These are phyloP conservation scores for Talaromyces sp. DNA, from an alignment of 2,329 filamentous ascomycete species.

Conservation along the genomic window DNA sequence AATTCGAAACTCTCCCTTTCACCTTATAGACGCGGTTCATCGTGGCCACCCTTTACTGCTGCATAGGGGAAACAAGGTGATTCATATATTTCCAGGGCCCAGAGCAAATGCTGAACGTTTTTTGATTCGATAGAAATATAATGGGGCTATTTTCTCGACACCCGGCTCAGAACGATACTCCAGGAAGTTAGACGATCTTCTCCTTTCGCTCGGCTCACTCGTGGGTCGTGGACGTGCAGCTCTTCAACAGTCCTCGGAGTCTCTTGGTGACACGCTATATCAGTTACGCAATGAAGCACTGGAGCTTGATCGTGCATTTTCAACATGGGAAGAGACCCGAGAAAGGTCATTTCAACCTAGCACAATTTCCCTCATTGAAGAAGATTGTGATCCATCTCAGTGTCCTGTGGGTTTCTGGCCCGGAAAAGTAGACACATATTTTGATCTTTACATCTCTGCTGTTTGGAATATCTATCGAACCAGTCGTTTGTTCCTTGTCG, in stretches of 20 bases:
- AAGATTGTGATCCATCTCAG: neutral
- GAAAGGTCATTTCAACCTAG: neutral
- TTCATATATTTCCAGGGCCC: neutral
- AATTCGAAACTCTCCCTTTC: neutral
- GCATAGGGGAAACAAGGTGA: neutral
- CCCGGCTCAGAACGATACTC: neutral
- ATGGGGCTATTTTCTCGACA: neutral
- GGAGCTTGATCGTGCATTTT: neutral
- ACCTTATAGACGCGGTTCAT: conserved; percentile 1
- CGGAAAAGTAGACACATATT: neutral
- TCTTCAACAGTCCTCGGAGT: neutral
- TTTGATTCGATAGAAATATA: neutral
- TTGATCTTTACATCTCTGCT: conserved; percentile 5
- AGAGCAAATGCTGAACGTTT: neutral
- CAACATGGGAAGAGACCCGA: neutral
- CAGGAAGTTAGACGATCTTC: neutral
- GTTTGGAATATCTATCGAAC: conserved; percentile 8
- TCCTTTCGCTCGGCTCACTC: neutral
- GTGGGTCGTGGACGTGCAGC: neutral
- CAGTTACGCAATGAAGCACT: neutral
- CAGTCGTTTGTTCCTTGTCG: neutral
- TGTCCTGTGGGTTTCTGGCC: neutral
- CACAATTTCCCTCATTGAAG: neutral
- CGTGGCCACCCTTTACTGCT: neutral
- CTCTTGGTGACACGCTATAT: neutral